Evolutionary conservation across 169 alveolate species (phyloP).

Genomic region (Plasmodium adleri): DNA sequence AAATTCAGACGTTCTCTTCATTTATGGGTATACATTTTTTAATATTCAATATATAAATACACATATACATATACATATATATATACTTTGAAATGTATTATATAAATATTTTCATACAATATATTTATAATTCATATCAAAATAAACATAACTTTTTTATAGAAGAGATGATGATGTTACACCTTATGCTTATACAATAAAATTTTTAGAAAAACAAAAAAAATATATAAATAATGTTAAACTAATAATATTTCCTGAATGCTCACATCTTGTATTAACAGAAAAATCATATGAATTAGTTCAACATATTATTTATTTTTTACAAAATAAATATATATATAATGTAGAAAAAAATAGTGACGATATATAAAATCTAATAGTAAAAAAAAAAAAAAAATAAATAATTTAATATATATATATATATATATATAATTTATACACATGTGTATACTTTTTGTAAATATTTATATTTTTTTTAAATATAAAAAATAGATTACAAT

Average conservation of each 20-base stretch:
- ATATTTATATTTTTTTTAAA: too few relatives aligned
- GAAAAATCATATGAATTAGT: conserved; percentile 42
- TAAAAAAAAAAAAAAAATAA: too few relatives aligned
- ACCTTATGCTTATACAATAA: conserved; percentile 44
- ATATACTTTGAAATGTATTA: background rate
- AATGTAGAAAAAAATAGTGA: too few relatives aligned
- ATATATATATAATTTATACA: too few relatives aligned
- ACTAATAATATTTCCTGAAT: conserved; percentile 61
- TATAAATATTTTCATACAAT: background rate
- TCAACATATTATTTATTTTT: conserved; percentile 37
- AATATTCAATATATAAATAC: background rate
- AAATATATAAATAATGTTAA: conserved; percentile 52
- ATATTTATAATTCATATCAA: background rate
- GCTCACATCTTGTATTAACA: conserved; percentile 63
- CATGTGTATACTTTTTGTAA: too few relatives aligned
- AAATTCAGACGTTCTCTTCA: conserved; percentile 59
- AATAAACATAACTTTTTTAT: background rate
- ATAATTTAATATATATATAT: too few relatives aligned
- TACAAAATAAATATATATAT: conserved; percentile 5
- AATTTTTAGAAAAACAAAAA: conserved; percentile 55
- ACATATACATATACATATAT: background rate
- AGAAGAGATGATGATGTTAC: conserved; percentile 57
- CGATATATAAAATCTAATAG: too few relatives aligned
- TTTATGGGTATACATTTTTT: conserved; percentile 41
- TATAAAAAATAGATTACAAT: too few relatives aligned